A percentile compares a stretch with the other conserved stretches of the same genome.
phyloP scores from a whole-genome alignment of 495 filamentous ascomycete species.

The Saxophila tyrrhenica region DNA sequence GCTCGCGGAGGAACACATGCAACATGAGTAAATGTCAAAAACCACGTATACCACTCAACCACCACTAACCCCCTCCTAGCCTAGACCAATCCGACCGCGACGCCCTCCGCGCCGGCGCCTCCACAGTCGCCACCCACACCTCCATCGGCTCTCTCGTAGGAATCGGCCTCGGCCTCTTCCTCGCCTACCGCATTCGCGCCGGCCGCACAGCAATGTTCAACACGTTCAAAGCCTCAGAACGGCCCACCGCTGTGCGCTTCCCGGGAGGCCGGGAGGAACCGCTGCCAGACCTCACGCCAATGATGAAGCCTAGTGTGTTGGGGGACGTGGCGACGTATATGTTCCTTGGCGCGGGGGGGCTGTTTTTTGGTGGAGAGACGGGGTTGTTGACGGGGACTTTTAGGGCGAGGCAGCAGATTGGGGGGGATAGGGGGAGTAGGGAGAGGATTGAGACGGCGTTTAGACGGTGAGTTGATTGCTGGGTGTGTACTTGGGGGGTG shows the following conservation, averaged over 20 bases:
- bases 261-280: slow-evolving; percentile 47
- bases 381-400: slow-evolving; percentile 47
- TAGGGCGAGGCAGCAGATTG: slow-evolving; percentile 41
- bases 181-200: slow-evolving; percentile 45
- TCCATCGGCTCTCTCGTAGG: slow-evolving; percentile 49
- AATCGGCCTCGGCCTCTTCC: slow-evolving; percentile 45
- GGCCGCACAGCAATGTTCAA: slow-evolving; percentile 46
- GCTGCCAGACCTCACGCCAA: slow-evolving; percentile 48
- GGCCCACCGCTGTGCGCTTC: slow-evolving; percentile 51
- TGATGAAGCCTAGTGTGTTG: slow-evolving; percentile 43
- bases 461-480: slow-evolving; percentile 13
- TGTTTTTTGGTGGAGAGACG: slow-evolving; percentile 54
- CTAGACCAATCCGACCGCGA: slow-evolving; percentile 49
- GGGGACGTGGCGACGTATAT: slow-evolving; percentile 54
- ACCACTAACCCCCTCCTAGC: slow-evolving; percentile 23
- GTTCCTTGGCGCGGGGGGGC: slow-evolving; percentile 48
- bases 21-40: slow-evolving; percentile 35
- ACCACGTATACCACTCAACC: background rate
- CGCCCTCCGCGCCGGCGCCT: slow-evolving; percentile 41
- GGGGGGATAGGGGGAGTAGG: slow-evolving; percentile 41
- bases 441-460: slow-evolving; percentile 55
- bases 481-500: background rate
- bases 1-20: slow-evolving; percentile 51
- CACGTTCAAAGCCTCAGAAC: slow-evolving; percentile 46
- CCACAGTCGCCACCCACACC: slow-evolving; percentile 40